Percentiles rank a stretch among this genome's conserved stretches.
Evolutionary conservation across 1,284 basidiomycete genomes (phyloP).

Genomic region (Ceratorhiza oryzae-sativae): DNA sequence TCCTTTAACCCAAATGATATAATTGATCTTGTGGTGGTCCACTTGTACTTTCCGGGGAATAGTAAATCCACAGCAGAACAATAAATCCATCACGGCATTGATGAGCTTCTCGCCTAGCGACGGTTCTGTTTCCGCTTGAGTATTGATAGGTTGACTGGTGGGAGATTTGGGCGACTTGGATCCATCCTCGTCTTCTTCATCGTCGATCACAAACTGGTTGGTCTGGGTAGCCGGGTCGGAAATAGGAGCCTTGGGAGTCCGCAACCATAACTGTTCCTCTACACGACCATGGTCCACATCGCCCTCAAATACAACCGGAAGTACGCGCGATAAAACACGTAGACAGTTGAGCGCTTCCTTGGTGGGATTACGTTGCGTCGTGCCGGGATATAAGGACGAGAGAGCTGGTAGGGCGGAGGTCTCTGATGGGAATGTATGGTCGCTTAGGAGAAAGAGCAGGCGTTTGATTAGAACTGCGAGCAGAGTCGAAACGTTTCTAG

Average conservation of each 20-base stretch:
- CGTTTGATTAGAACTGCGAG: constrained; percentile 75
- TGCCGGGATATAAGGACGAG: constrained; percentile 65
- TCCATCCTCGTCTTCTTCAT: constrained; percentile 50
- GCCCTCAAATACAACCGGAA: constrained; percentile 85
- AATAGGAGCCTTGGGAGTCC: constrained; percentile 52
- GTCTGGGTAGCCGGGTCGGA: constrained; percentile 36
- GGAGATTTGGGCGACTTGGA: constrained; percentile 42
- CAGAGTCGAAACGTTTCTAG: constrained; percentile 84
- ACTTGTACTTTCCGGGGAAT: constrained; percentile 78
- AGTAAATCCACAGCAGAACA: constrained; percentile 93
- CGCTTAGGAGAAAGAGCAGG: constrained; percentile 80
- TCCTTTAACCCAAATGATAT: constrained; percentile 89
- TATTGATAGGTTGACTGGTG: constrained; percentile 43
- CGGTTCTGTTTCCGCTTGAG: constrained; percentile 62
- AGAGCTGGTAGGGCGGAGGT: constrained; percentile 52
- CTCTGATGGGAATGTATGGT: constrained; percentile 79
- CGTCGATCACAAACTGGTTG: constrained; percentile 35
- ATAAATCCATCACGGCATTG: constrained; percentile 76
- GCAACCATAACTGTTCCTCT: constrained; percentile 75
- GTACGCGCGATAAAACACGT: constrained; percentile 82
- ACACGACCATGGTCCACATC: constrained; percentile 75
- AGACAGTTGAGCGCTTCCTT: constrained; percentile 89
- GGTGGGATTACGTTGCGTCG: constrained; percentile 69
- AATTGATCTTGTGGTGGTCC: constrained; percentile 85
- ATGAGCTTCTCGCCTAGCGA: constrained; percentile 82